Evolutionary conservation across 805 yeast species (phyloP).

Genomic region (Brettanomyces custersianus): DNA sequence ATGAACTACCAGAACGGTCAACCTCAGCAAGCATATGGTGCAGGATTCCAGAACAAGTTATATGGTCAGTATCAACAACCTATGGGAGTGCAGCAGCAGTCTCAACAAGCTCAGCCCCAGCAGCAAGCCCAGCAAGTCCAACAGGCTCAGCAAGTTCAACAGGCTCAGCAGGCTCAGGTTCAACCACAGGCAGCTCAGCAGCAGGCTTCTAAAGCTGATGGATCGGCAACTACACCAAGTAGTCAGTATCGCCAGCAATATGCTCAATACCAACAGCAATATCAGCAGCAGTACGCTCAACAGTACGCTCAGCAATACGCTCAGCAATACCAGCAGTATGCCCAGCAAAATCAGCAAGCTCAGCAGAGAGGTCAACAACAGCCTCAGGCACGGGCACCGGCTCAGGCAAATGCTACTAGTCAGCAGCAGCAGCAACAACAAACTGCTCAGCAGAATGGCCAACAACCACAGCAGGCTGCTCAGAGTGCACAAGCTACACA

Average conservation of each 20-base stretch:
- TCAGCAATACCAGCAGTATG: conserved; percentile 1
- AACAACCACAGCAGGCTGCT: conserved; percentile 1
- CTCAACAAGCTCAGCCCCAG: conserved; percentile 5
- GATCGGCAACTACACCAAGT: conserved; percentile 12
- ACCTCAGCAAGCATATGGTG: conserved; percentile 12
- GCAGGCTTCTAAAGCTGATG: conserved; percentile 4
- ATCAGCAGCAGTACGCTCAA: conserved; percentile 5
- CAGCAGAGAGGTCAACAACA: conserved; percentile 4
- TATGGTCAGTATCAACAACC: conserved; percentile 20
- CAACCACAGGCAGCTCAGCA: conserved; percentile 7
- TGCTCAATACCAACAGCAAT: conserved; percentile 11
- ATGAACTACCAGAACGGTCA: conserved; percentile 20
- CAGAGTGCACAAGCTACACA: conserved; percentile 9
- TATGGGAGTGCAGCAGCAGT: conserved; percentile 2
- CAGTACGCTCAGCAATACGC: background rate
- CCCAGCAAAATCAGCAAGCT: conserved; percentile 6
- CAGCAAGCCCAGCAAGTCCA: conserved; percentile 10
- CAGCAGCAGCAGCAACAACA: conserved; percentile 1
- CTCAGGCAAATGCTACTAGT: too few species aligned
- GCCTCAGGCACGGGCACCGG: background rate
- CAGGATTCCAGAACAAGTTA: conserved; percentile 18
- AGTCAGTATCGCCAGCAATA: conserved; percentile 17
- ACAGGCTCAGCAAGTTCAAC: conserved; percentile 9
- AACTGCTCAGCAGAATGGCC: background rate
- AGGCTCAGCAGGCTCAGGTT: conserved; percentile 10